Evolutionary conservation across 257 asterid species (phyloP), one percentile per base, ranked within the genome.

Genomic region (Henckelia pumila): DNA sequence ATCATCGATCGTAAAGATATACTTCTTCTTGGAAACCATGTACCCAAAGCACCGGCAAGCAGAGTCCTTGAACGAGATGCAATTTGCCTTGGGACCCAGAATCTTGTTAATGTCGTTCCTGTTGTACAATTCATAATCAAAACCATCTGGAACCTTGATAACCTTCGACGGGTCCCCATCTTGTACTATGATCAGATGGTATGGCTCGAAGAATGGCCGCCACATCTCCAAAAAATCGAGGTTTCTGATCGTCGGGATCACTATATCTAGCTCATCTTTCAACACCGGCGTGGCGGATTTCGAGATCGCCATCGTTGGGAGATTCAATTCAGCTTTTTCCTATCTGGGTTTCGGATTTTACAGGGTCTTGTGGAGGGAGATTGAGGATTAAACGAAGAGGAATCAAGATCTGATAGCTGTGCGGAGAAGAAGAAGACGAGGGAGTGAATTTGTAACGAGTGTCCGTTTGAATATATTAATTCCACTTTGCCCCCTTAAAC

Each of bases 31-130:
- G 2, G 83, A 81, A 19, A 75, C 81, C 76, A 81, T 5, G 71
- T 61, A 81, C 1, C 85, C 85, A 10, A 81, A 81, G 81, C 83
- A 78, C 33, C 83, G 81, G 71, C 81, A 81, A 23, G 81, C 86
- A 3, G 81, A 78, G n/a, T 78, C 86, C 79, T 78, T 81, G 67
- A 81, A 78, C 37, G 81, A 81, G 61, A 81, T 81, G 75, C 83
- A 81, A 57, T 52, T 62, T n/a, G 86, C 77, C 72, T 78, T 78
- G 32, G 83, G 83, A n/a, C 83, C 86, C 52, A 81, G 30, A 68
- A 78, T 78, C 71, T 61, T 73, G 76, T 78, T 78, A 28, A 81
- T 78, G 30, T 81, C 81, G 19, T 73, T 76, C 25, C 86, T 58
- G 23, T 81, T 81, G 67, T 81, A 78, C 44, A 81, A 77, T 58